These are phyloP conservation scores for Porphyrellus cyaneotinctus DNA, from an alignment of 768 basidiomycete genomes.

Conservation along the genomic window DNA sequence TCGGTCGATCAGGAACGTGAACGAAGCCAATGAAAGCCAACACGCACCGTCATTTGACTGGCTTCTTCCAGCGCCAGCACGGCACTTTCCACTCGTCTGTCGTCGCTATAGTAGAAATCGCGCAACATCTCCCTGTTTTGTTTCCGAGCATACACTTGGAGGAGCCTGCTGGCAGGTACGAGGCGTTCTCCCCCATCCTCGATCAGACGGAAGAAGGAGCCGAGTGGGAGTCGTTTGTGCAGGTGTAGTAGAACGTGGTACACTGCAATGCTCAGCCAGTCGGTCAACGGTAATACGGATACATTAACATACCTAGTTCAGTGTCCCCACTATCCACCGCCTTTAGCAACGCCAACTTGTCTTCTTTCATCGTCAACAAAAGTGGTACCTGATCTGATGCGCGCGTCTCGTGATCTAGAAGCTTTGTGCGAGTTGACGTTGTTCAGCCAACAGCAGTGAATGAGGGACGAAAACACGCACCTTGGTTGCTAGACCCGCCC, in stretches of 20 bases:
- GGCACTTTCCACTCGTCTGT: slow-evolving; percentile 90
- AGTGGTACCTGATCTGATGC: slow-evolving; percentile 92
- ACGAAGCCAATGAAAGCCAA: background rate
- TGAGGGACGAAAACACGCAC: slow-evolving; percentile 34
- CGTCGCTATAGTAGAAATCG: slow-evolving; percentile 98
- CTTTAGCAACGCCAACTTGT: slow-evolving; percentile 79
- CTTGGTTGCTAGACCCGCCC: slow-evolving; percentile 78
- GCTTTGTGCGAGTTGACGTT: slow-evolving; percentile 37
- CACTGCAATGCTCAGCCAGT: slow-evolving; percentile 44
- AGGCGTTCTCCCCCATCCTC: slow-evolving; percentile 83
- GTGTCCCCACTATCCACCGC: slow-evolving; percentile 95
- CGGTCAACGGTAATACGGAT: too few relatives aligned
- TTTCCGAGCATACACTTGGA: slow-evolving; percentile 88
- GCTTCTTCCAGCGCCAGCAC: slow-evolving; percentile 86
- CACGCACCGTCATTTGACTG: slow-evolving; percentile 53
- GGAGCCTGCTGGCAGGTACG: slow-evolving; percentile 67
- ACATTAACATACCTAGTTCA: slow-evolving; percentile 76
- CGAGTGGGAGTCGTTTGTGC: slow-evolving; percentile 76
- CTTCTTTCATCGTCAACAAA: slow-evolving; percentile 92
- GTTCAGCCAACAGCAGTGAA: background rate
- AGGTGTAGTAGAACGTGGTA: slow-evolving; percentile 91
- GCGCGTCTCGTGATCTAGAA: slow-evolving; percentile 86
- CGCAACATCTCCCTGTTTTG: slow-evolving; percentile 89
- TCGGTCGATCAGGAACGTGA: background rate
- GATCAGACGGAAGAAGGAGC: slow-evolving; percentile 90